phyloP scores from a whole-genome alignment of 129 eudicot genomes.

The Oenanthe sinensis region DNA sequence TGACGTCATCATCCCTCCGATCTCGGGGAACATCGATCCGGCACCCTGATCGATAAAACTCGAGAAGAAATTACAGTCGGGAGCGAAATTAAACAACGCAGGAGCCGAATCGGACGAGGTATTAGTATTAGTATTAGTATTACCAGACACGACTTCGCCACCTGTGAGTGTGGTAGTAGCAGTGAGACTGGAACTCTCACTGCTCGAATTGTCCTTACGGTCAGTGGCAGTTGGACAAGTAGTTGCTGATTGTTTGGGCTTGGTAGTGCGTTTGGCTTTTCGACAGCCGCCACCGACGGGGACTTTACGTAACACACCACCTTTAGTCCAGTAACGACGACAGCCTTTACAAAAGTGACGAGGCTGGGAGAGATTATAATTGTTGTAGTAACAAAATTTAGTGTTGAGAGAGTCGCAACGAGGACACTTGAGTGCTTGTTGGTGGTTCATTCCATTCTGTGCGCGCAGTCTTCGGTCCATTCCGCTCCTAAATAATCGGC shows the following conservation, averaged over 20 bases:
- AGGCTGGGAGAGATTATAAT: conserved; percentile 78
- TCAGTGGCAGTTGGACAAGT: conserved; percentile 12
- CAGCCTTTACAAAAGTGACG: conserved; percentile 84
- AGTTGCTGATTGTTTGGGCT: conserved; percentile 15
- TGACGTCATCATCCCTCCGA: conserved; percentile 43
- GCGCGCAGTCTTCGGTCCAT: conserved; percentile 46
- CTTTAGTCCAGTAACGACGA: conserved; percentile 88
- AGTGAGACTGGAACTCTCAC: conserved; percentile 69
- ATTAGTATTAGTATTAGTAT: neutral
- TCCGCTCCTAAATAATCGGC: conserved; percentile 6
- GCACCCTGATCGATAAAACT: conserved; percentile 18
- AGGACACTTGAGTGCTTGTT: conserved; percentile 56
- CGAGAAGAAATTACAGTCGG: conserved; percentile 19
- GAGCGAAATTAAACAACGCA: conserved; percentile 19
- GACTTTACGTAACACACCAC: conserved; percentile 84
- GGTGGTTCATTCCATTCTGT: conserved; percentile 36
- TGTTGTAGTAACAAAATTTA: conserved; percentile 80
- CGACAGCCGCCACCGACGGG: conserved; percentile 94
- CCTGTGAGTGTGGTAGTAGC: conserved; percentile 24
- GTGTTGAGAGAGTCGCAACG: conserved; percentile 80
- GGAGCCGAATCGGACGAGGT: conserved; percentile 21
- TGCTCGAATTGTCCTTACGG: conserved; percentile 33
- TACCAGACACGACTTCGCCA: conserved; percentile 27
- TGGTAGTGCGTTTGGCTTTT: conserved; percentile 49
- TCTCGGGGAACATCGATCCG: conserved; percentile 36